Percentiles rank a stretch among this genome's conserved stretches.
These are phyloP conservation scores for Candida nitratophila DNA, from an alignment of 805 yeast genomes.

Conservation along the genomic window DNA sequence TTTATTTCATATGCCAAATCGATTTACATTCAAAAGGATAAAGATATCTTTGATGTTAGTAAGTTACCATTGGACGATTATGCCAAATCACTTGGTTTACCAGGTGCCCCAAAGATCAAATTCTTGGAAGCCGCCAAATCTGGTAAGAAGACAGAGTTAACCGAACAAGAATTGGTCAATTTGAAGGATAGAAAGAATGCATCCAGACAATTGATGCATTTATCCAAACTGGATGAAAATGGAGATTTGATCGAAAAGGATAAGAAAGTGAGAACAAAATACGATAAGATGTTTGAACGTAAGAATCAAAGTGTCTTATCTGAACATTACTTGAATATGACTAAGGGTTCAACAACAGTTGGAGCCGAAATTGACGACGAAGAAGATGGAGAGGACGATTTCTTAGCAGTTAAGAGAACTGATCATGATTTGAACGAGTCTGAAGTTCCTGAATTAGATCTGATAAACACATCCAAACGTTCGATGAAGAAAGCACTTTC, in stretches of 20 bases:
- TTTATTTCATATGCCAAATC: conserved; percentile 88
- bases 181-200: conserved; percentile 74
- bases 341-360: conserved; percentile 33
- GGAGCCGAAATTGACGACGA: conserved; percentile 27
- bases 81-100: conserved; percentile 86
- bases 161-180: conserved; percentile 30
- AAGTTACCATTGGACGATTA: conserved; percentile 73
- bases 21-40: conserved; percentile 79
- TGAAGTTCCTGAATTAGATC: conserved; percentile 52
- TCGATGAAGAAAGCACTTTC: conserved; percentile 81
- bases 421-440: conserved; percentile 66
- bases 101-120: conserved; percentile 93
- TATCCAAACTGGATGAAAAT: conserved; percentile 53
- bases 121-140: conserved; percentile 40
- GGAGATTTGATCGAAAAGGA: conserved; percentile 45
- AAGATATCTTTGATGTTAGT: conserved; percentile 73
- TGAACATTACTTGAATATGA: conserved; percentile 77
- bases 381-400: conserved; percentile 60
- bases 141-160: conserved; percentile 28
- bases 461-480: conserved; percentile 71
- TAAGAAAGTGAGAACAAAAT: conserved; percentile 68
- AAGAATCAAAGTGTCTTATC: conserved; percentile 87
- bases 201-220: conserved; percentile 58
- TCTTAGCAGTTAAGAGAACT: conserved; percentile 69
- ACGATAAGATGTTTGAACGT: conserved; percentile 94